Percentiles rank a stretch among this genome's conserved stretches.
These are phyloP conservation scores for Passiflora organensis DNA, from an alignment of 345 rosid genomes.

Conservation along the genomic window DNA sequence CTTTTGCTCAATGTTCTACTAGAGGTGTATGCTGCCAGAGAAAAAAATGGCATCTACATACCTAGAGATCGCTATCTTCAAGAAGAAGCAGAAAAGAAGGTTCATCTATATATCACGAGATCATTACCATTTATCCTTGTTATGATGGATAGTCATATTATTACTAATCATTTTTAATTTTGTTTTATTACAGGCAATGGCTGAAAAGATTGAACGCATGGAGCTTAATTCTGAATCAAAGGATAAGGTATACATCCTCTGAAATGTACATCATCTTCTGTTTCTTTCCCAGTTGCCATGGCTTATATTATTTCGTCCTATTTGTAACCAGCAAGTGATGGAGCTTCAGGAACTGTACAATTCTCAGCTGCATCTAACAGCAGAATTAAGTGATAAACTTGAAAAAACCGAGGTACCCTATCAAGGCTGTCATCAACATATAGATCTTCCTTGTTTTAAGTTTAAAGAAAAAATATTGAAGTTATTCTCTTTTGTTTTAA, in stretches of 20 bases:
- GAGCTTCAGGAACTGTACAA: constrained; percentile 87
- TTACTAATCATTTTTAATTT: constrained; percentile 14
- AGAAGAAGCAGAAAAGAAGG: constrained; percentile 98
- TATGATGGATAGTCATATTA: constrained; percentile 9
- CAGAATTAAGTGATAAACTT: constrained; percentile 71
- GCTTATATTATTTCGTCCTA: constrained; percentile 10
- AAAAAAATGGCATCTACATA: constrained; percentile 94
- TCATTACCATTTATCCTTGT: constrained; percentile 1
- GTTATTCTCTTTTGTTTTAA: constrained; percentile 15
- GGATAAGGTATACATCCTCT: constrained; percentile 52
- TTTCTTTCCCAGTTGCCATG: constrained; percentile 2
- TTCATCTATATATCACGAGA: constrained; percentile 14
- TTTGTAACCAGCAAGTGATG: constrained; percentile 55
- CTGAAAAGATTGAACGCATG: constrained; percentile 93
- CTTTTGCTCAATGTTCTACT: not conserved
- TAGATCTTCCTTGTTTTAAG: constrained; percentile 1
- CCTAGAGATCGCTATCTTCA: constrained; percentile 87
- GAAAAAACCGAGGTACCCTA: constrained; percentile 72
- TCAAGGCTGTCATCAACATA: constrained; percentile 3
- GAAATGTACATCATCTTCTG: constrained; percentile 6
- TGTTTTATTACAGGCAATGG: constrained; percentile 64
- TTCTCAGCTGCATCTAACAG: constrained; percentile 65
- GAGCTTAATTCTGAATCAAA: constrained; percentile 78
- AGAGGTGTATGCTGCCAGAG: constrained; percentile 99
- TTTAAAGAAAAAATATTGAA: constrained; percentile 18